Evolutionary conservation across 2,329 filamentous ascomycete species (phyloP).

Genomic region (Botrytis aclada): DNA sequence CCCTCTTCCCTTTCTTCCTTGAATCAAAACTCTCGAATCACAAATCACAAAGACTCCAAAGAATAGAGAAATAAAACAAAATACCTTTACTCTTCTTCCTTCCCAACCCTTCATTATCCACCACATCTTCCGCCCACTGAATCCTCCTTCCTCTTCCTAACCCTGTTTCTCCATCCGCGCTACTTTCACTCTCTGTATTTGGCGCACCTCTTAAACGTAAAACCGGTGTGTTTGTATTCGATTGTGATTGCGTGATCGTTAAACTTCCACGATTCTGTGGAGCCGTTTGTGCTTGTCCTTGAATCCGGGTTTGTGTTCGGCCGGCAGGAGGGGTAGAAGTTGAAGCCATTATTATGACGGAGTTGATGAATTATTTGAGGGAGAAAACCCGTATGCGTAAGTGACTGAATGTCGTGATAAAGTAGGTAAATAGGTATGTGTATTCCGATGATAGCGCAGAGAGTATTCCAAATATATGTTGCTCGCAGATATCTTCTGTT

Average conservation of each 20-base stretch:
- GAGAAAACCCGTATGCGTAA: not conserved
- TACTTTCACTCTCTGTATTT: constrained; percentile 15
- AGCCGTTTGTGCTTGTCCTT: not conserved
- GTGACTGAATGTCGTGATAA: not conserved
- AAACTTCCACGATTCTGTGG: not conserved
- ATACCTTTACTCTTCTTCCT: constrained; percentile 91
- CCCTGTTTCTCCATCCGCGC: constrained; percentile 11
- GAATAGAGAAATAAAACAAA: constrained; percentile 20
- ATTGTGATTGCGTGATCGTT: not conserved
- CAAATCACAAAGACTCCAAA: not conserved
- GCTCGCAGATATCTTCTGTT: not conserved
- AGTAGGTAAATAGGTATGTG: not conserved
- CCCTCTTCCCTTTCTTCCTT: not conserved
- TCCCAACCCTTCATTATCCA: constrained; percentile 93
- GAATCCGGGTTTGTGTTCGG: not conserved
- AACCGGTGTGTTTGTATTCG: constrained; percentile 25
- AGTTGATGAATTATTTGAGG: not conserved
- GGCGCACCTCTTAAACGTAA: constrained; percentile 34
- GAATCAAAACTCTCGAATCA: not conserved
- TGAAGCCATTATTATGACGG: not conserved
- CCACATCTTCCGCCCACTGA: constrained; percentile 86
- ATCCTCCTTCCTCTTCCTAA: constrained; percentile 55
- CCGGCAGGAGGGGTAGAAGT: not conserved
- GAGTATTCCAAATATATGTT: not conserved
- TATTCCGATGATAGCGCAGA: not conserved